Evolutionary conservation across 169 alveolate species (phyloP), one percentile per base, ranked within the genome.

Genomic region (Eimeria brunetti): DNA sequence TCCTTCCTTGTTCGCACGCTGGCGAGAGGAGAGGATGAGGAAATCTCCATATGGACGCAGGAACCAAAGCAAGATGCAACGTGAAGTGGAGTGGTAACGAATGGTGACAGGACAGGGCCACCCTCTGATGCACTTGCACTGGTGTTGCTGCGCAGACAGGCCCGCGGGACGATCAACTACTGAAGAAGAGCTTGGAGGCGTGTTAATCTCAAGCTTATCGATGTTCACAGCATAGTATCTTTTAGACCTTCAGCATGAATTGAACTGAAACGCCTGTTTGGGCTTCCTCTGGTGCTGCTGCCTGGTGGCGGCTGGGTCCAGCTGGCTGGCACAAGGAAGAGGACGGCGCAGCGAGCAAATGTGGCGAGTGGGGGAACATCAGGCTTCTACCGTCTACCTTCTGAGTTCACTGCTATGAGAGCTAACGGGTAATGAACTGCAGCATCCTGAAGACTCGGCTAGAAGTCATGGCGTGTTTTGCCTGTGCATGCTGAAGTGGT

Each of bases 21-120:
- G 53, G 83, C 83, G 83, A 73, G 83, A 73, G 83, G 56, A 6
- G 83, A 73, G 51, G 20, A n/a, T 73, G 83, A 73, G 56, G 53
- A 38, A 5, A 16, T n/a, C 9, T 36, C 53, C 41, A 14, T 20
- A 14, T 36, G 51, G 14, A 38, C 83, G 38, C 83, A 73, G 44
- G 51, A 67, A 33, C 46, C 0, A 67, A 67, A 20, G 53, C 12
- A 38, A 38, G 80, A 36, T 38, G 51, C 83, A 73, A 73, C 51
- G 83, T 5, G 83, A 33, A 69, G 36, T 69, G 49, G 22, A 38
- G 4, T 41, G 46, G 46, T 41, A 4, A 41, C 46, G 46, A 41
- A 41, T 41, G 46, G 46, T 41, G 51, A 73, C 56, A 5, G 18
- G n/a, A 73, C 80, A 33, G 83, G 33, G 27, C 83, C 30, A 38